These are phyloP conservation scores for Penstemon newberryi DNA, from an alignment of 257 asterid genomes.

Conservation along the genomic window DNA sequence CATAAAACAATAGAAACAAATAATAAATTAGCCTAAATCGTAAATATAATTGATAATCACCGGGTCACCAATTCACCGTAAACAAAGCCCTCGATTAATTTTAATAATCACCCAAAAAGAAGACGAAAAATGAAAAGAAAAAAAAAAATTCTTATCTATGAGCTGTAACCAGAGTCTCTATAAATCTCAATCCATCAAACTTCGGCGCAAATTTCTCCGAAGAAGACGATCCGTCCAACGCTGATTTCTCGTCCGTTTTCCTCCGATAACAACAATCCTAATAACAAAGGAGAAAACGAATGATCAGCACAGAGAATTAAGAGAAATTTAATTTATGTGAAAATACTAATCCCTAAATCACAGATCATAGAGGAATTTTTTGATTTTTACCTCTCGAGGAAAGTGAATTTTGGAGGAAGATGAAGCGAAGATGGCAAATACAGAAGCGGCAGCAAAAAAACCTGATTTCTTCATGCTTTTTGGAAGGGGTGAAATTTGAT, in stretches of 20 bases:
- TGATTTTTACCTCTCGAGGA: conserved; percentile 38
- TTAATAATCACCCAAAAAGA: too few species aligned
- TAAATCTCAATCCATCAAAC: conserved; percentile 77
- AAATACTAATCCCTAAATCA: neutral
- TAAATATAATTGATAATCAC: too few species aligned
- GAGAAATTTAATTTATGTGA: neutral
- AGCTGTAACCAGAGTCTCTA: conserved; percentile 75
- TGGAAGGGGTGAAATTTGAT: neutral
- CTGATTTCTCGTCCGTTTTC: conserved; percentile 38
- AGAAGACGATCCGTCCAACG: conserved; percentile 35
- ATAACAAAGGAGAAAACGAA: neutral
- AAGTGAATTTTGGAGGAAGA: conserved; percentile 42
- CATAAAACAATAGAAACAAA: too few species aligned
- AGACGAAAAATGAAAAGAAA: too few species aligned
- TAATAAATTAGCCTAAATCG: too few species aligned
- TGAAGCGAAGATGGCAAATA: conserved; percentile 44
- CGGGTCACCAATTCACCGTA: too few species aligned
- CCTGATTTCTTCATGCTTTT: conserved; percentile 63
- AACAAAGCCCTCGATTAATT: too few species aligned
- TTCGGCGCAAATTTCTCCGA: conserved; percentile 71
- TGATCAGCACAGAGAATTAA: neutral
- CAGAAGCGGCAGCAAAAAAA: conserved; percentile 53
- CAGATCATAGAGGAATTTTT: neutral
- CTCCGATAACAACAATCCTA: conserved; percentile 28
- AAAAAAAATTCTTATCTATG: conserved; percentile 42